Conservation (phyloP, 257 asterid species). For the Ilex asprella region DNA sequence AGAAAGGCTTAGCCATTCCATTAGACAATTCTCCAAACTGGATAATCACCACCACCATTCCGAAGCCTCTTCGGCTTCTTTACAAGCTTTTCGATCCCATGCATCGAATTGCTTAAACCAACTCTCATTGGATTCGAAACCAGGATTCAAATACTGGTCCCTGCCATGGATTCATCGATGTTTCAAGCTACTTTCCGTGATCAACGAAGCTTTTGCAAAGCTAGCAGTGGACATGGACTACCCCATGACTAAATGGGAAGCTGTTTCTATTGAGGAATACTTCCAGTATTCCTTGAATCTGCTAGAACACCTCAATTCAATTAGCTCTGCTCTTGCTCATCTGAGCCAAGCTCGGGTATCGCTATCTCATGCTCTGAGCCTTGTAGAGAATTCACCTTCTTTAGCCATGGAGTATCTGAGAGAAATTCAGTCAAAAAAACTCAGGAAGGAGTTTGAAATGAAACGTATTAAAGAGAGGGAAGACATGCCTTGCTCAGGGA, state of each 20-base stretch:
- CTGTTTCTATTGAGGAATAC: conserved; percentile 33
- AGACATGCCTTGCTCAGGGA: conserved; percentile 22
- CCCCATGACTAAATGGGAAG: conserved; percentile 49
- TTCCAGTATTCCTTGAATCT: conserved; percentile 33
- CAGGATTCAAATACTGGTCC: conserved; percentile 26
- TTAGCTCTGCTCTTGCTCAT: conserved; percentile 42
- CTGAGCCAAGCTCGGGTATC: conserved; percentile 38
- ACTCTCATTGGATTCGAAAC: conserved; percentile 16
- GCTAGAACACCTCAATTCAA: conserved; percentile 40
- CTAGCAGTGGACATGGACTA: conserved; percentile 45
- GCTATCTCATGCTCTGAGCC: conserved; percentile 31
- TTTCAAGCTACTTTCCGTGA: conserved; percentile 29
- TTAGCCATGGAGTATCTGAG: conserved; percentile 11
- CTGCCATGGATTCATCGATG: conserved; percentile 24
- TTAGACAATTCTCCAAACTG: conserved; percentile 25
- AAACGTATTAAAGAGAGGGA: conserved; percentile 14
- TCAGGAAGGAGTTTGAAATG: conserved; percentile 17
- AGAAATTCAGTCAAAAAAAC: conserved; percentile 18
- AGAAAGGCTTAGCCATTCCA: conserved; percentile 29
- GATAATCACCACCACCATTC: conserved; percentile 21
- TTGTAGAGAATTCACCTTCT: conserved; percentile 18
- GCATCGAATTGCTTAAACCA: conserved; percentile 26
- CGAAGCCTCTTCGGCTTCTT: conserved; percentile 24
- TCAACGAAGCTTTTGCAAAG: conserved; percentile 40
- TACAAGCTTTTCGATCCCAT: conserved; percentile 33